These are phyloP conservation scores for Tylopilus cervinicoccineus DNA, from an alignment of 768 basidiomycete genomes.

Conservation along the genomic window DNA sequence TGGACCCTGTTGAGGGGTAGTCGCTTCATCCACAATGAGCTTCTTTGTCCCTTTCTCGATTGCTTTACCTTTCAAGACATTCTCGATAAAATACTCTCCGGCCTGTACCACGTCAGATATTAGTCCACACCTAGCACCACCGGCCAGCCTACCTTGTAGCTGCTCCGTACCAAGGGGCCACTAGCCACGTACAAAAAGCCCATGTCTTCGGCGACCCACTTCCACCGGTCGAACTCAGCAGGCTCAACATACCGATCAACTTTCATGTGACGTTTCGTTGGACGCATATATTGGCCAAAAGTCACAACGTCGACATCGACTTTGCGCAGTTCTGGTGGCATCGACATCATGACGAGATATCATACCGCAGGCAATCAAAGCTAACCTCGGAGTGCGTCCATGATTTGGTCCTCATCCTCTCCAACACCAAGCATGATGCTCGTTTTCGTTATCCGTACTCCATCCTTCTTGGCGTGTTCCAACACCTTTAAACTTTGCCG, in stretches of 20 bases:
- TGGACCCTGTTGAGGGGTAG: conserved; percentile 1
- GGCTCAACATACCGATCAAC: conserved; percentile 96
- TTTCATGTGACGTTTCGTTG: conserved; percentile 99
- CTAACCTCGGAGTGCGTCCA: conserved; percentile 79
- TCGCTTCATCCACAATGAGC: conserved; percentile 25
- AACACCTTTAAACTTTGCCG: conserved; percentile 79
- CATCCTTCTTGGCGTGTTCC: conserved; percentile 77
- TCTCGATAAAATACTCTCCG: conserved; percentile 95
- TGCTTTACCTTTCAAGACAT: conserved; percentile 68
- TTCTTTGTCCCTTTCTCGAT: conserved; percentile 37
- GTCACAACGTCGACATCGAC: conserved; percentile 95
- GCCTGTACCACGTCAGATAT: conserved; percentile 48
- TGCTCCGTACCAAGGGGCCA: conserved; percentile 92
- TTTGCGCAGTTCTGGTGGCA: conserved; percentile 73
- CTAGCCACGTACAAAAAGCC: conserved; percentile 97
- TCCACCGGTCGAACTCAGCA: conserved; percentile 90
- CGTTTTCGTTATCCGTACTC: conserved; percentile 90
- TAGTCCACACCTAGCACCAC: background rate
- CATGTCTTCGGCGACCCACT: conserved; percentile 82
- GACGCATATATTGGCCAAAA: conserved; percentile 99
- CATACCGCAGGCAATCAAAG: conserved; percentile 1
- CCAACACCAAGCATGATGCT: conserved; percentile 99
- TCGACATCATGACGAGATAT: background rate
- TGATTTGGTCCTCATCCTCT: conserved; percentile 78
- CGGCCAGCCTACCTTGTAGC: conserved; percentile 78